Evolutionary conservation across 495 filamentous ascomycete genomes (phyloP).

Genomic region (Lasiosphaeria miniovina): DNA sequence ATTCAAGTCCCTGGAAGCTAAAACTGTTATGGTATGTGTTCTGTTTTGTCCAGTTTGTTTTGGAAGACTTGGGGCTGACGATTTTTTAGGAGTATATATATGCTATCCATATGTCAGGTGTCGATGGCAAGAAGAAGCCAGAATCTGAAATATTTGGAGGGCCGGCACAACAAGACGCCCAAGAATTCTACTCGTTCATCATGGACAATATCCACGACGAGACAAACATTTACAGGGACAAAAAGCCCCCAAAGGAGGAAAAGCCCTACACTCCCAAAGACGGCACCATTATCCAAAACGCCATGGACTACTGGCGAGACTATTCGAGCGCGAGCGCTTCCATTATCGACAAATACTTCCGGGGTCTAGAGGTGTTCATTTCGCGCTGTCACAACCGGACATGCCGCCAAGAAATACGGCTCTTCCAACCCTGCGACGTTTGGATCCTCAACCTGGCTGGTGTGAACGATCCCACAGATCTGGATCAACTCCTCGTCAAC

Average conservation of each 20-base stretch:
- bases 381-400: conserved; percentile 22
- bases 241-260: conserved; percentile 13
- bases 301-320: conserved; percentile 29
- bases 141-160: conserved; percentile 33
- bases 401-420: conserved; percentile 25
- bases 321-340: conserved; percentile 23
- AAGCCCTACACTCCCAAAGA: conserved; percentile 20
- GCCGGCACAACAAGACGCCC: conserved; percentile 39
- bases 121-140: conserved; percentile 6
- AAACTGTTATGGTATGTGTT: conserved; percentile 60
- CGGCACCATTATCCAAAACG: conserved; percentile 23
- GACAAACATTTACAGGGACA: conserved; percentile 34
- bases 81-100: conserved; percentile 36
- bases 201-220: conserved; percentile 40
- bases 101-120: conserved; percentile 28
- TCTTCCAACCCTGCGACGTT: conserved; percentile 24
- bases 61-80: conserved; percentile 24
- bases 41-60: neutral
- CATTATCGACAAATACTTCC: conserved; percentile 39
- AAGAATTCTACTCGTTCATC: conserved; percentile 43
- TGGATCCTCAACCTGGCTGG: conserved; percentile 20
- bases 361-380: conserved; percentile 30
- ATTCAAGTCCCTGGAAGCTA: conserved; percentile 51
- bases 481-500: conserved; percentile 20
- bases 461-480: conserved; percentile 15